These are phyloP conservation scores for Penicillium lagena DNA, from an alignment of 495 filamentous ascomycete genomes.

Conservation along the genomic window DNA sequence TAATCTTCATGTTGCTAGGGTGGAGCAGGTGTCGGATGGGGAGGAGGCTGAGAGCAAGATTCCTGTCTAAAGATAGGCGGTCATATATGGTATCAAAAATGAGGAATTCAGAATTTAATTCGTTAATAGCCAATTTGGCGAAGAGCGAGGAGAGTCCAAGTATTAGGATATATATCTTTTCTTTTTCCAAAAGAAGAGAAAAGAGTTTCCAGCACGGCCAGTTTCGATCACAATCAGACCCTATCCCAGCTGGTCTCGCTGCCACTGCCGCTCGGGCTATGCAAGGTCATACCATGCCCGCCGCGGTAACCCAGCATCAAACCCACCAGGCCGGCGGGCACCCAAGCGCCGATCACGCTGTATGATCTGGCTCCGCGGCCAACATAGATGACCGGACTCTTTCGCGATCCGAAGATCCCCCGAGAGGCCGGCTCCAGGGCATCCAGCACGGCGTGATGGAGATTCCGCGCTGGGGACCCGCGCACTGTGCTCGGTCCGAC, in stretches of 20 bases:
- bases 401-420: conserved; percentile 32
- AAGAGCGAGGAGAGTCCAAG: conserved; percentile 18
- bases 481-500: conserved; percentile 38
- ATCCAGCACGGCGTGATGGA: conserved; percentile 86
- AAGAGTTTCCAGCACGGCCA: neutral
- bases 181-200: neutral
- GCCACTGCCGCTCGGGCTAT: conserved; percentile 25
- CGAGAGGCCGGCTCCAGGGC: conserved; percentile 51
- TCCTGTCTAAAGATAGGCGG: too few relatives aligned
- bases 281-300: conserved; percentile 14
- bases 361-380: conserved; percentile 79
- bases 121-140: conserved; percentile 2
- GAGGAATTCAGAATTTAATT: neutral
- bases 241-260: conserved; percentile 37
- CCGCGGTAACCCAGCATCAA: conserved; percentile 81
- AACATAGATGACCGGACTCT: conserved; percentile 56
- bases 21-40: neutral
- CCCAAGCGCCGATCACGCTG: conserved; percentile 77
- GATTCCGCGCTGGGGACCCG: conserved; percentile 63
- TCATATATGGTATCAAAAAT: too few relatives aligned
- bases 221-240: conserved; percentile 8
- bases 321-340: conserved; percentile 69
- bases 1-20: neutral
- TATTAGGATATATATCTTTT: neutral
- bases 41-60: neutral